Base-by-base conservation (phyloP, 1,284 basidiomycete species). In the Cryptococcus amylolentus region DNA sequence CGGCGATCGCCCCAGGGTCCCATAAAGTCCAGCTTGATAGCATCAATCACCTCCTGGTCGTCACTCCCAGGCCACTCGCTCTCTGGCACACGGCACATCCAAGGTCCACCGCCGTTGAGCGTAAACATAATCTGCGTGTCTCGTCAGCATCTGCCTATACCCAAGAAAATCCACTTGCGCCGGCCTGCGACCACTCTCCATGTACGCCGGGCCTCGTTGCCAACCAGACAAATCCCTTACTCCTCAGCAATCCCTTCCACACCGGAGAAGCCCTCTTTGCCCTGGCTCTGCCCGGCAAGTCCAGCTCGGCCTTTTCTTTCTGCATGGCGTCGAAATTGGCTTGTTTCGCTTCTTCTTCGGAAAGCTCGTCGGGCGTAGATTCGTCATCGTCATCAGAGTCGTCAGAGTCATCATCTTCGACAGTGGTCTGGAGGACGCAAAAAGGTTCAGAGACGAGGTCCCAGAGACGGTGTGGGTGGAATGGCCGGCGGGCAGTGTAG, bases 171-270 rank as follows among this genome's bases (percentile, higher is more conserved):
- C 43, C 35, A 70, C 74, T 72, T 48, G 73, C 71, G 18, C 80
- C 80, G 2, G 79, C 78, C 60, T 80, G 79, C 3, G 71, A 74
- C 79, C 79, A 80, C 54, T 81, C 79, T 37, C 80, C 80, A 47
- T 73, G 75, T 27, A 68, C 58, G 6, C 55, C 48, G 0, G 72
- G 72, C 13, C 76, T 56, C 0, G 72, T 72, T 1, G 76, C 74
- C 9, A 77, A 54, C 80, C 80, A 80, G 39, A 78, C 56, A 65
- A 80, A 81, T 10, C 79, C 69, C 58, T 81, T 80, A 27, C 73
- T 76, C 12, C 80, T 72, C 7, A 80, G 67, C 3, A 81, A 64
- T 0, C 74, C 71, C 16, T 65, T 73, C 63, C 77, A 80, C 0
- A 73, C 67, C 1, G 62, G 57, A 18, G 66, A 70, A 3, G 67